Conservation (phyloP, 805 yeast species). For the Wilhelminamyces savonicus region DNA sequence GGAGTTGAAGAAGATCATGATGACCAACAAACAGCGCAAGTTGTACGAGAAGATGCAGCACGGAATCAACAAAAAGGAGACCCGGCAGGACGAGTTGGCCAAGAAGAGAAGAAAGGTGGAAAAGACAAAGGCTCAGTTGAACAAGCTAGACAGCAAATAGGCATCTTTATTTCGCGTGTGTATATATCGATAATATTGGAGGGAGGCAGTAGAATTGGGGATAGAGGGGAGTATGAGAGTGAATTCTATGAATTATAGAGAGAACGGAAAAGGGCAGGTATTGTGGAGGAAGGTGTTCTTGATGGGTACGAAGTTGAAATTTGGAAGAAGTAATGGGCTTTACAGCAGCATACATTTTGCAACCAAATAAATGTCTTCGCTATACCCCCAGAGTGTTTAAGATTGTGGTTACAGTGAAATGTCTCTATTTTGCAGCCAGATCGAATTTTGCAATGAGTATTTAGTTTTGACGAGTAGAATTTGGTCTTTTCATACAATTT, state of each 20-base stretch:
- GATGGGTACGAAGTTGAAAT: not conserved
- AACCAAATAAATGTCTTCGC: too few relatives aligned
- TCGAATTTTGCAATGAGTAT: too few relatives aligned
- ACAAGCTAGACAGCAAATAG: constrained; percentile 14
- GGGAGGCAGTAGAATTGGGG: not conserved
- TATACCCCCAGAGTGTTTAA: too few relatives aligned
- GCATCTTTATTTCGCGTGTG: too few relatives aligned
- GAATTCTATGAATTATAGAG: not conserved
- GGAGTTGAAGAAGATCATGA: constrained; percentile 92
- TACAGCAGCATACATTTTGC: too few relatives aligned
- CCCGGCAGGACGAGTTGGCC: constrained; percentile 60
- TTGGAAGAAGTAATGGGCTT: not conserved
- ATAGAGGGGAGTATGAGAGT: not conserved
- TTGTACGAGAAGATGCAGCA: constrained; percentile 93
- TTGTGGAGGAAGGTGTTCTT: not conserved
- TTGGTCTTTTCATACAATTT: too few relatives aligned
- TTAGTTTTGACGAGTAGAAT: too few relatives aligned
- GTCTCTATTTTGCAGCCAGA: too few relatives aligned
- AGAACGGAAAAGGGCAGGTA: not conserved
- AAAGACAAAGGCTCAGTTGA: constrained; percentile 47
- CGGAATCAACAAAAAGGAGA: constrained; percentile 77
- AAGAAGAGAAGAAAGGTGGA: constrained; percentile 66
- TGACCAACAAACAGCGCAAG: constrained; percentile 94
- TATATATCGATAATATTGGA: too few relatives aligned
- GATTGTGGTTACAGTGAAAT: too few relatives aligned